These are phyloP conservation scores for Salvia miltiorrhiza DNA, from an alignment of 257 asterid species.

Conservation along the genomic window DNA sequence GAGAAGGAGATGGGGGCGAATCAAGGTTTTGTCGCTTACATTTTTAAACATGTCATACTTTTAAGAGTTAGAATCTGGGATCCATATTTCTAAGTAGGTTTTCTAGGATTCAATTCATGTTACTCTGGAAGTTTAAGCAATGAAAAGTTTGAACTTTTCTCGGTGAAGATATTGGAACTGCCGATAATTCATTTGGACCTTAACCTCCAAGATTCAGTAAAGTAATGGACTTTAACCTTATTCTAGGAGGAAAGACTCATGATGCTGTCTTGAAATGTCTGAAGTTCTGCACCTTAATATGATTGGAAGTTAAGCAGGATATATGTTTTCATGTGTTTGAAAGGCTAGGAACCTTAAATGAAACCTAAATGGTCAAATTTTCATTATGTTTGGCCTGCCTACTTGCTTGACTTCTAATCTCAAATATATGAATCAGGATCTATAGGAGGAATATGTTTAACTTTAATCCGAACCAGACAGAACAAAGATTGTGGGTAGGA, in stretches of 20 bases:
- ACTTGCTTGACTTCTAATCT: background rate
- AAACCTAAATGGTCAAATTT: background rate
- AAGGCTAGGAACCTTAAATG: background rate
- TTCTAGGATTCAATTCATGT: background rate
- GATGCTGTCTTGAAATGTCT: background rate
- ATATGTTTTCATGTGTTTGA: background rate
- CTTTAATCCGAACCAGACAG: background rate
- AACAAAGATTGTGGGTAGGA: background rate
- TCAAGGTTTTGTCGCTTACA: slow-evolving; percentile 49
- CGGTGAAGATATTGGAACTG: slow-evolving; percentile 1
- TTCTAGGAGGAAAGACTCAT: background rate
- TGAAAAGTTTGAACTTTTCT: background rate
- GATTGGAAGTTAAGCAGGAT: background rate
- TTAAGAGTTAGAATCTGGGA: slow-evolving; percentile 6
- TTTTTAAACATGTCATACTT: slow-evolving; percentile 13
- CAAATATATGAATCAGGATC: background rate
- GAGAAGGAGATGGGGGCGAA: slow-evolving; percentile 68
- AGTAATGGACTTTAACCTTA: background rate
- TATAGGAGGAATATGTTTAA: background rate
- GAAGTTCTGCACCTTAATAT: slow-evolving; percentile 1
- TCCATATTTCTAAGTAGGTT: background rate
- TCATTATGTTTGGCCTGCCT: background rate
- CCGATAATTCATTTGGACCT: background rate
- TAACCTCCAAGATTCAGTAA: background rate
- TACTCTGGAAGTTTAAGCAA: background rate